Evolutionary conservation across 306 rosid genomes (phyloP).

Genomic region (Glycyrrhiza uralensis): DNA sequence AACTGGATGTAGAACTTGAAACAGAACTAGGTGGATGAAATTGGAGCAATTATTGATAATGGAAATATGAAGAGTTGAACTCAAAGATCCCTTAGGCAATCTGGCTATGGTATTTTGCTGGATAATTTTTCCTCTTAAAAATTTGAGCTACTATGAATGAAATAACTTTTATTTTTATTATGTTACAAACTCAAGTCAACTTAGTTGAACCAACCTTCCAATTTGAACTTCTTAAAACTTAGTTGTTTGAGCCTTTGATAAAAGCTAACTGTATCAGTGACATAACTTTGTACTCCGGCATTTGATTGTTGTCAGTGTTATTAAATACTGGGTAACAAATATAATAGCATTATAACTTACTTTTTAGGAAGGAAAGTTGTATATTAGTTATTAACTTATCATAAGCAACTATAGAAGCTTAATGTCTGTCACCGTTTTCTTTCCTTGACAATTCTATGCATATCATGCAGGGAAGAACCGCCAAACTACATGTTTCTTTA

Average conservation of each 20-base stretch:
- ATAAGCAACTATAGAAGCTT: slow-evolving; percentile 19
- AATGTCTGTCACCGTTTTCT: slow-evolving; percentile 27
- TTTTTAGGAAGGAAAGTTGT: slow-evolving; percentile 9
- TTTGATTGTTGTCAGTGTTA: slow-evolving; percentile 6
- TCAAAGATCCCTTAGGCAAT: background rate
- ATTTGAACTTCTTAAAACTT: background rate
- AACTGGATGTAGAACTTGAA: slow-evolving; percentile 19
- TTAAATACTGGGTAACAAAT: background rate
- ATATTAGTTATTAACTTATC: background rate
- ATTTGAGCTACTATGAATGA: slow-evolving; percentile 4
- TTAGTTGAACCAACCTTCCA: slow-evolving; percentile 1
- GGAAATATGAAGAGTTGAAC: slow-evolving; percentile 21
- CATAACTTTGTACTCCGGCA: background rate
- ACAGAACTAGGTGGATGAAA: slow-evolving; percentile 13
- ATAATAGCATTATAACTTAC: background rate
- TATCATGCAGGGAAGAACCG: slow-evolving; percentile 67
- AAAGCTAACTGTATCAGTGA: background rate
- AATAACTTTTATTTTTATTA: background rate
- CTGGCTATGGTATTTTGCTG: slow-evolving; percentile 1
- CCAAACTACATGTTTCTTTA: slow-evolving; percentile 53
- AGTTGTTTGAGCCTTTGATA: slow-evolving; percentile 7
- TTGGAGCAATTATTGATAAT: slow-evolving; percentile 2
- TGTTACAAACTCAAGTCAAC: slow-evolving; percentile 7
- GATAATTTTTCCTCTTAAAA: slow-evolving; percentile 10
- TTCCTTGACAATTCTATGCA: slow-evolving; percentile 29